A percentile compares a stretch with the other conserved stretches of the same genome.
Evolutionary conservation across 768 basidiomycete species (phyloP).

Genomic region (Aureoboletus auriporus): DNA sequence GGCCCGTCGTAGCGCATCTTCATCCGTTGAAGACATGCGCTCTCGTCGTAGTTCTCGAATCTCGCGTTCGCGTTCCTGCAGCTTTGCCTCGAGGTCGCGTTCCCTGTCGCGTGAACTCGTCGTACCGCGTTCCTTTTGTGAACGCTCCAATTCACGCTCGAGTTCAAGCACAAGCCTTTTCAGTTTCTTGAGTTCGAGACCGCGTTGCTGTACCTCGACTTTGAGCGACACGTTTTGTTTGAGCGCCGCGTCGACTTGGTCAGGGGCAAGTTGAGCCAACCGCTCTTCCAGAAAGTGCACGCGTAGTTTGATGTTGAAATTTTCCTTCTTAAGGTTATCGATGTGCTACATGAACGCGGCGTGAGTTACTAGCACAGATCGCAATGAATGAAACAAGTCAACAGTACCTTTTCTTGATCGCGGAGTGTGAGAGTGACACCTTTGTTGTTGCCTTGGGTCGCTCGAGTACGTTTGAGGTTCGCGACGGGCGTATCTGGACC

Average conservation of each 20-base stretch:
- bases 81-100: constrained; percentile 70
- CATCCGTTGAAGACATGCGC: constrained; percentile 37
- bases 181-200: constrained; percentile 87
- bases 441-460: constrained; percentile 26
- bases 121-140: constrained; percentile 46
- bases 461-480: constrained; percentile 42
- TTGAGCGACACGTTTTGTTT: constrained; percentile 94
- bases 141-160: constrained; percentile 72
- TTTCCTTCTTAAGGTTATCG: constrained; percentile 93
- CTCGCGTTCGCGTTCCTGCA: constrained; percentile 72
- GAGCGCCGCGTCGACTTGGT: constrained; percentile 86
- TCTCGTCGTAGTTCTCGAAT: constrained; percentile 61
- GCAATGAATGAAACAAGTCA: neutral
- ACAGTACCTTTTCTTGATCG: constrained; percentile 91
- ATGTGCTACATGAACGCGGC: constrained; percentile 60
- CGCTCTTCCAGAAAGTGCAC: constrained; percentile 95
- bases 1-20: constrained; percentile 49
- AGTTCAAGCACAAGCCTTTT: constrained; percentile 85
- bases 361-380: neutral
- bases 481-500: constrained; percentile 49
- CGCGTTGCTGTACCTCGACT: constrained; percentile 85
- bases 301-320: constrained; percentile 93
- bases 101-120: constrained; percentile 47
- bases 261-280: constrained; percentile 82
- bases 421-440: constrained; percentile 69